These are phyloP conservation scores for Andalucia godoyi DNA, from an alignment of 78 protist species.

Conservation along the genomic window DNA sequence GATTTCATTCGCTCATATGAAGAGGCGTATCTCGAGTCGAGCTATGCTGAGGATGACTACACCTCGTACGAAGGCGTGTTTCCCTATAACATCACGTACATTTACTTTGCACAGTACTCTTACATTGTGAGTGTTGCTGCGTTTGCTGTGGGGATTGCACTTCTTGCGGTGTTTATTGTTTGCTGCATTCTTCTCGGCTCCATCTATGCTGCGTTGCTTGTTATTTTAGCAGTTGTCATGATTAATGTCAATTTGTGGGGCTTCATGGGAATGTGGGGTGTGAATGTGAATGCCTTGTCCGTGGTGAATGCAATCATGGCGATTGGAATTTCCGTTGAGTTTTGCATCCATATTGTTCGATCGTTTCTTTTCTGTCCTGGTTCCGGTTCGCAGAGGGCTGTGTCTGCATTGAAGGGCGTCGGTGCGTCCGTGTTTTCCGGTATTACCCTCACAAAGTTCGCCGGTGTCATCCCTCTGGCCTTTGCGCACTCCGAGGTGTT, in stretches of 20 bases:
- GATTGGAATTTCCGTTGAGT: constrained; percentile 58
- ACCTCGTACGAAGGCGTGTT: no score
- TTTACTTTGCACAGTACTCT: not conserved
- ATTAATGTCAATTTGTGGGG: constrained; percentile 40
- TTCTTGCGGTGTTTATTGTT: constrained; percentile 38
- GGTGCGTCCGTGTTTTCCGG: constrained; percentile 45
- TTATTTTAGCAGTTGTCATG: constrained; percentile 28
- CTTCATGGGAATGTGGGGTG: constrained; percentile 42
- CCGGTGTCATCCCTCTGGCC: constrained; percentile 49
- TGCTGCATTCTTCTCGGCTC: constrained; percentile 17
- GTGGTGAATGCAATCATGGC: constrained; percentile 60
- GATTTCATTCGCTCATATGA: constrained; percentile 21
- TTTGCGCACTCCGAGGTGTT: constrained; percentile 23
- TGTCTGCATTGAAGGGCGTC: constrained; percentile 32
- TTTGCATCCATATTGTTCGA: constrained; percentile 45
- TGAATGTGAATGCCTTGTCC: constrained; percentile 47
- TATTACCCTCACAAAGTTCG: constrained; percentile 45
- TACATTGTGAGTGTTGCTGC: not conserved
- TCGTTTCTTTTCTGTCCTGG: not conserved
- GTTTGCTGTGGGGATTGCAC: not conserved
- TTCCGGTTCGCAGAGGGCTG: not conserved
- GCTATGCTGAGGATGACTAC: no score
- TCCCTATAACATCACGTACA: not conserved
- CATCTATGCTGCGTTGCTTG: constrained; percentile 14
- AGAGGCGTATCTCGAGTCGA: not conserved